Base-by-base conservation (phyloP, 148 eudicot genomes). In the Gaultheria prostrata region DNA sequence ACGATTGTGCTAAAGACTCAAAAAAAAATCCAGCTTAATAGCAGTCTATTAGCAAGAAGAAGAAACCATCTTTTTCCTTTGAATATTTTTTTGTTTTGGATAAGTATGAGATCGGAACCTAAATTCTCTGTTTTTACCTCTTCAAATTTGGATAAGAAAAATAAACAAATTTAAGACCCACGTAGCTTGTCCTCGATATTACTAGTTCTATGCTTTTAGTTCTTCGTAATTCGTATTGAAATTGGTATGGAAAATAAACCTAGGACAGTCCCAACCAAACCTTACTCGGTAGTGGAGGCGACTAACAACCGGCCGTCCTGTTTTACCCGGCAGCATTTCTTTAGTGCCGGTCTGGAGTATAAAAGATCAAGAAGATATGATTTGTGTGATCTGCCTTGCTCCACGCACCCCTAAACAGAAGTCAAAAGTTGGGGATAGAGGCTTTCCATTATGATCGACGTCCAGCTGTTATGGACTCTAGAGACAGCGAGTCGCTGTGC, bases 61-160 rank as follows among this genome's bases (percentile, higher is more conserved):
- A 35, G 12, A 18, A 56, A 11, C 57, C 18, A 1, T 12, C 28
- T 1, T 39, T 82, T 51, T 18, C 24, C 6, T 43, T 79, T 51
- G 20, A 11, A 56, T 59, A 10, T 30, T 49, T 80, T 80, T 83
- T 77, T 63, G 45, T 53, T 69, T 53, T 6, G 79, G n/a, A 46
- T 14, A 54, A 35, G 67, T 46, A 13, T 76, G 80, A 46, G 78
- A 73, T 20, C 18, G 24, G 14, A 39, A 73, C 24, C 50, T 39
- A 24, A 26, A 30, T 32, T 81, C 18, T 9, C 15, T 28, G n/a
- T 28, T 17, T 17, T 67, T 49, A 61, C 56, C 71, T 30, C 43
- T 49, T 53, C 11, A 39, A 20, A 18, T 53, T 70, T 28, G 33
- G 17, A 82, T 8, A 2, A 33, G 28, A 12, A 11, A 49, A 15